phyloP scores from a whole-genome alignment of 352 stramenopile species.

The Phytophthora pini region DNA sequence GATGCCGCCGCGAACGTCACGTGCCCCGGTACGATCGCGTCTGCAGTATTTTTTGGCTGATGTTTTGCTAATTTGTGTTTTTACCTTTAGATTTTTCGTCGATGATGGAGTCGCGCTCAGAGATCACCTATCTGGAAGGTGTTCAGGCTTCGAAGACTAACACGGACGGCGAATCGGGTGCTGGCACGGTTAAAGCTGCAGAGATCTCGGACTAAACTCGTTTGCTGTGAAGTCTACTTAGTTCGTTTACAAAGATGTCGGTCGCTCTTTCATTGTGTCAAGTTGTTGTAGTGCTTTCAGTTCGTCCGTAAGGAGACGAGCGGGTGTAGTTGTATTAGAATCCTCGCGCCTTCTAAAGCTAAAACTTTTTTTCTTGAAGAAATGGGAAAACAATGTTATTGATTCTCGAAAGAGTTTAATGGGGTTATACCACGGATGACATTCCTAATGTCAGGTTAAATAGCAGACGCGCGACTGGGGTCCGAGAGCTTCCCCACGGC shows the following conservation, averaged over 20 bases:
- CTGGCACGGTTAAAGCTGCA: slow-evolving; percentile 43
- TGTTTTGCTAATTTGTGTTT: slow-evolving; percentile 6
- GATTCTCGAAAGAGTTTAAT: slow-evolving; percentile 18
- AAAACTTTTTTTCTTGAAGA: not conserved
- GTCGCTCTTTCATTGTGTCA: slow-evolving; percentile 23
- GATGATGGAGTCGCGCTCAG: slow-evolving; percentile 66
- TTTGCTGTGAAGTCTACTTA: not conserved
- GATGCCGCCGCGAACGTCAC: slow-evolving; percentile 46
- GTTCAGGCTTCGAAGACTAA: slow-evolving; percentile 21
- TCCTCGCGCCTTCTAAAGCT: not conserved
- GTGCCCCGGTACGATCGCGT: slow-evolving; percentile 54
- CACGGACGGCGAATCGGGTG: slow-evolving; percentile 14
- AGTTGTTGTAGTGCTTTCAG: slow-evolving; percentile 31
- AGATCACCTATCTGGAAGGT: slow-evolving; percentile 55
- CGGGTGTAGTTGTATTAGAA: slow-evolving; percentile 12
- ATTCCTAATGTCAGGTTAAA: slow-evolving; percentile 41
- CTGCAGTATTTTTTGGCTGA: not conserved
- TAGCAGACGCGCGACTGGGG: slow-evolving; percentile 34
- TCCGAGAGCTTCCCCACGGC: slow-evolving; percentile 24
- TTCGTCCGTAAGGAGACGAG: slow-evolving; percentile 9
- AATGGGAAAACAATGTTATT: slow-evolving; percentile 26
- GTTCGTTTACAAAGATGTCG: slow-evolving; percentile 6
- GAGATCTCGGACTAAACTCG: slow-evolving; percentile 18
- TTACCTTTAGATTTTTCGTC: slow-evolving; percentile 55
- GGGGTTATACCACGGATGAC: slow-evolving; percentile 29